Conservation (phyloP, 2,329 filamentous ascomycete species). For the Colletotrichum tropicicola region DNA sequence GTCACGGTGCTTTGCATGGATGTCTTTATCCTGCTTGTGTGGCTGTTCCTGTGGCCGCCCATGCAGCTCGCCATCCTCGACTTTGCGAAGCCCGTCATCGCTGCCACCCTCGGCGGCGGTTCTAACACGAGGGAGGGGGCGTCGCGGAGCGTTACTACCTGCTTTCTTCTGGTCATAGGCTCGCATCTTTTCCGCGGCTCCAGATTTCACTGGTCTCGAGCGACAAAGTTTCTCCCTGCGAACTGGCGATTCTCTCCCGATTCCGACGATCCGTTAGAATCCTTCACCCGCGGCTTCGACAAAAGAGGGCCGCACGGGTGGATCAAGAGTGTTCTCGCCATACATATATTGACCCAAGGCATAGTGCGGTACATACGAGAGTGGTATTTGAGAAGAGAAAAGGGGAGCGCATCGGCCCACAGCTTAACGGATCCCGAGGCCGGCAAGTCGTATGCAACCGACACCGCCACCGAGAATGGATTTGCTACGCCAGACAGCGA, state of each 20-base stretch:
- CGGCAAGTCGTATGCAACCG: conserved; percentile 53
- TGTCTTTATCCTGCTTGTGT: conserved; percentile 81
- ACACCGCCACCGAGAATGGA: conserved; percentile 51
- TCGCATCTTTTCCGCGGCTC: conserved; percentile 62
- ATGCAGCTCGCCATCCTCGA: conserved; percentile 90
- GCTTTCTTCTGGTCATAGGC: conserved; percentile 71
- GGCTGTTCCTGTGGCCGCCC: conserved; percentile 88
- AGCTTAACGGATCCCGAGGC: conserved; percentile 70
- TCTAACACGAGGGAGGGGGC: conserved; percentile 74
- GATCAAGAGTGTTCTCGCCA: conserved; percentile 74
- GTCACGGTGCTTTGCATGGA: conserved; percentile 88
- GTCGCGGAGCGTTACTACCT: conserved; percentile 76
- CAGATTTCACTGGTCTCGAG: conserved; percentile 56
- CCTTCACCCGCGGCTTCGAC: conserved; percentile 57
- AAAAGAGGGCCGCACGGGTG: conserved; percentile 70
- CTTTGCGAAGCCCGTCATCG: conserved; percentile 91
- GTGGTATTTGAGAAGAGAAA: conserved; percentile 71
- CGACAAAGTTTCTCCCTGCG: conserved; percentile 56
- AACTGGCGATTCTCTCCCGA: conserved; percentile 55
- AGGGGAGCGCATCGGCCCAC: conserved; percentile 58
- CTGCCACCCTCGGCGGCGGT: conserved; percentile 87
- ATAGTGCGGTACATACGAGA: conserved; percentile 76
- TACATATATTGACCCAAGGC: conserved; percentile 80
- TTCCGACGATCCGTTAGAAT: conserved; percentile 58
- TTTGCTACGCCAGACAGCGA: conserved; percentile 65